These are phyloP conservation scores for Penicillium fuscoglaucum DNA, from an alignment of 2,329 filamentous ascomycete genomes.

Conservation along the genomic window DNA sequence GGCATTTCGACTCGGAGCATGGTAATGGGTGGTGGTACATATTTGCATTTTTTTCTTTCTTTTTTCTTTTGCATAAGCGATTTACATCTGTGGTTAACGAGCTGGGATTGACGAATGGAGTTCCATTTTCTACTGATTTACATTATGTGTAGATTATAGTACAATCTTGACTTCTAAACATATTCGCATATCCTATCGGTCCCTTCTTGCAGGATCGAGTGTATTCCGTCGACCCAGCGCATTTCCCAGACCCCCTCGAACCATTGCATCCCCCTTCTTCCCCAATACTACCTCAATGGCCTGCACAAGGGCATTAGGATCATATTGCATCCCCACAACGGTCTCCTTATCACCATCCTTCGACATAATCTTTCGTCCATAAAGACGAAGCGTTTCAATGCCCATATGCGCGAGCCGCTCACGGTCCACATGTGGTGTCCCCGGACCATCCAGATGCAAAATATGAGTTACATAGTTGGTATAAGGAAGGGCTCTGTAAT, in stretches of 20 bases:
- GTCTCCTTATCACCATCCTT: slow-evolving; percentile 49
- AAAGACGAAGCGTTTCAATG: slow-evolving; percentile 74
- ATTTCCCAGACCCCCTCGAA: slow-evolving; percentile 37
- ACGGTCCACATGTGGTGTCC: slow-evolving; percentile 69
- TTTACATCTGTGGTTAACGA: not conserved
- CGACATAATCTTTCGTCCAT: slow-evolving; percentile 61
- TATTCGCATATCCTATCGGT: not conserved
- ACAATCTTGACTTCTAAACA: not conserved
- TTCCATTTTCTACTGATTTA: not conserved
- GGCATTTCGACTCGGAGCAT: slow-evolving; percentile 12
- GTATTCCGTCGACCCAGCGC: slow-evolving; percentile 62
- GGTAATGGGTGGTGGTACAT: not conserved
- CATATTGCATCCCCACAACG: slow-evolving; percentile 65
- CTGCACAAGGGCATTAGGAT: slow-evolving; percentile 70
- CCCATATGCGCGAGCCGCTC: slow-evolving; percentile 64
- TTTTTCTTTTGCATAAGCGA: not conserved
- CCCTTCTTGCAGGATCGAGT: slow-evolving; percentile 36
- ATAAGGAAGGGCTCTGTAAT: slow-evolving; percentile 50
- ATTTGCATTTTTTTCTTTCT: not conserved
- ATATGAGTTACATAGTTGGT: slow-evolving; percentile 77
- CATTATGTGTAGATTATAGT: not conserved
- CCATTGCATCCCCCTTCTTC: slow-evolving; percentile 56
- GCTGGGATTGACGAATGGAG: not conserved
- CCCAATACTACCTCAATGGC: slow-evolving; percentile 77
- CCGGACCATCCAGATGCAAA: slow-evolving; percentile 71